Conservation (phyloP, 2,329 filamentous ascomycete genomes). For the Aspergillus sp. region DNA sequence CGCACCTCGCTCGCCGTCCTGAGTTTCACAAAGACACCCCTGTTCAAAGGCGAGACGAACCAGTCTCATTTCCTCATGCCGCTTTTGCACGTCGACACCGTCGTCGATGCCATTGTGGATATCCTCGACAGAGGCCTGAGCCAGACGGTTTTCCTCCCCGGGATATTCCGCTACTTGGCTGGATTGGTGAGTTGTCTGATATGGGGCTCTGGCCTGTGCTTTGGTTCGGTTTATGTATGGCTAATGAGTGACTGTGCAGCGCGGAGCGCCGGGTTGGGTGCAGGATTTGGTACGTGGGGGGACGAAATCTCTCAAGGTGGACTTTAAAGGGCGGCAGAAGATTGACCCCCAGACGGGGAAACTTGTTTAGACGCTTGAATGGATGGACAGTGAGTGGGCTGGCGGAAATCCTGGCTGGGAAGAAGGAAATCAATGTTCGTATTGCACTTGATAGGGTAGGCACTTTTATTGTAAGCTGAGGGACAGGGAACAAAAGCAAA, state of each 20-base stretch:
- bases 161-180: conserved; percentile 26
- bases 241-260: conserved; percentile 12
- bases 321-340: conserved; percentile 27
- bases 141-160: conserved; percentile 24
- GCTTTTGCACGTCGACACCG: conserved; percentile 30
- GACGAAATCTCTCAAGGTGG: conserved; percentile 24
- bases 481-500: too few relatives aligned
- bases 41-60: conserved; percentile 32
- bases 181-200: conserved; percentile 24
- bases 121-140: conserved; percentile 26
- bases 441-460: too few relatives aligned
- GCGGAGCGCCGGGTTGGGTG: conserved; percentile 25
- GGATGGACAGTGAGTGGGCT: background rate
- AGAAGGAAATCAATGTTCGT: too few relatives aligned
- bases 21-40: conserved; percentile 30
- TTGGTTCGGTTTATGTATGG: background rate
- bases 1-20: conserved; percentile 27
- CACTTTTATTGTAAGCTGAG: too few relatives aligned
- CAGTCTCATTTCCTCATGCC: conserved; percentile 29
- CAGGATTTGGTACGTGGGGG: conserved; percentile 22
- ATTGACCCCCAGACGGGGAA: conserved; percentile 26
- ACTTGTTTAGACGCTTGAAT: conserved; percentile 5
- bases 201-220: too few relatives aligned
- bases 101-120: conserved; percentile 29
- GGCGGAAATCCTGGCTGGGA: too few relatives aligned